Evolutionary conservation across 1,139 yeast species (phyloP), one percentile per base, ranked within the genome.

Genomic region (Suhomyces kunorum): DNA sequence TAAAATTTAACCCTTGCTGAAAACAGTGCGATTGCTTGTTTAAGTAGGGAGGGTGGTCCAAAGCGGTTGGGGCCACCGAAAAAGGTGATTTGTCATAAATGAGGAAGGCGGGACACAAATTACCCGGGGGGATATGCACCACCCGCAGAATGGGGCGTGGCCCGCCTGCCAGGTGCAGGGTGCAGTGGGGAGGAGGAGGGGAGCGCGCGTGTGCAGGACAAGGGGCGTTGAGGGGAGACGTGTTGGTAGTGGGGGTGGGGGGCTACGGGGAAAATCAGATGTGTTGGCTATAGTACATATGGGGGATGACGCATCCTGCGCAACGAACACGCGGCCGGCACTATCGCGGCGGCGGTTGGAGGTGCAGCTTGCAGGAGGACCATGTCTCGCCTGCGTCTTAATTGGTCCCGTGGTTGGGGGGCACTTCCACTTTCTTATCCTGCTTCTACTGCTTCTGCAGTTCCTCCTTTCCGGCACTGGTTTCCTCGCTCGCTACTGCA

Each of bases 61-160:
- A 40, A 25, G 36, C 38, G 44, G 44, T 23, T 36, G 37, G 34
- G 38, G 35, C 38, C 36, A 40, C 44, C 46, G 32, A 40, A 45
- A 40, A 40, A 32, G 48, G 48, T 40, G 46, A 45, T 45, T 38
- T 40, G 43, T 38, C 38, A 41, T 45, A 41, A 41, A 45, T 42
- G 44, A 33, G 48, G 48, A 44, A 44, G 45, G 47, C 40, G 42
- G 40, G 36, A 32, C 25, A 27, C 8, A 12, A 17, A 12, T 42
- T 44, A 44, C 44, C 36, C 40, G 23, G 17, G 22, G 23, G 13
- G 14, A 17, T 20, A 34, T 34, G 38, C 36, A 19, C 26, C 24
- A 23, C 23, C 23, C 26, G 33, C 33, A 30, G 20, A 30, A 22
- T 15, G 9, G n/a, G 28, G 34, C 22, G 34, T 24, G 34, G 34